phyloP scores from a whole-genome alignment of 768 basidiomycete species.

The Baorangia bicolor region DNA sequence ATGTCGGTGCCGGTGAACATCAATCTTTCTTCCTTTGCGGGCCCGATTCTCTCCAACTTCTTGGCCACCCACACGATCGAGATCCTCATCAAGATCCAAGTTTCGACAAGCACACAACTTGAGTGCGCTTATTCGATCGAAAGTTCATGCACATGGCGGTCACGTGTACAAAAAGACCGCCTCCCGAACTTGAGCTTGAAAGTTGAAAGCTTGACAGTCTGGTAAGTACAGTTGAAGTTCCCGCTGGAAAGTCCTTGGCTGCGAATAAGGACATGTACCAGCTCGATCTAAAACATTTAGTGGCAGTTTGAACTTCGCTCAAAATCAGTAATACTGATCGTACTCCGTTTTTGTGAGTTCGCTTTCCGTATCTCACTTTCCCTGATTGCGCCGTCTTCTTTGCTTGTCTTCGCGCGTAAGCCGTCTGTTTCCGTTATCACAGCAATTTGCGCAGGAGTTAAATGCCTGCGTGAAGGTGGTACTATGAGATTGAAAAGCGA shows the following conservation, averaged over 20 bases:
- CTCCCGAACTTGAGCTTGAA: too few species aligned
- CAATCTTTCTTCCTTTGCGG: not conserved
- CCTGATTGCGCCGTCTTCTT: conserved; percentile 67
- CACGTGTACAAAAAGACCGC: not conserved
- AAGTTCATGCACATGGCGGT: too few species aligned
- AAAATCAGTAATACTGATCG: not conserved
- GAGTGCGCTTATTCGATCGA: not conserved
- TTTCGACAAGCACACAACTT: not conserved
- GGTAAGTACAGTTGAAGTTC: not conserved
- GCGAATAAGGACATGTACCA: not conserved
- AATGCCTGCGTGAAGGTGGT: conserved; percentile 82
- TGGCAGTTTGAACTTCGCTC: not conserved
- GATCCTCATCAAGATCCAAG: not conserved
- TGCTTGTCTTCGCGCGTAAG: conserved; percentile 71
- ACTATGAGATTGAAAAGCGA: conserved; percentile 80
- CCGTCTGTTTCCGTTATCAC: conserved; percentile 73
- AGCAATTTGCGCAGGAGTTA: conserved; percentile 77
- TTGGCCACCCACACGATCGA: not conserved
- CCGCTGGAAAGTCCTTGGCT: not conserved
- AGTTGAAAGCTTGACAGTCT: too few species aligned
- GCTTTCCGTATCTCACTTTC: conserved; percentile 63
- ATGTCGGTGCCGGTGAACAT: not conserved
- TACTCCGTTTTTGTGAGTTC: not conserved
- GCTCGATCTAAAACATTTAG: not conserved
- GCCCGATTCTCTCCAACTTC: not conserved